These are phyloP conservation scores for Cladophialophora chaetospira DNA, from an alignment of 2,329 filamentous ascomycete genomes.

Conservation along the genomic window DNA sequence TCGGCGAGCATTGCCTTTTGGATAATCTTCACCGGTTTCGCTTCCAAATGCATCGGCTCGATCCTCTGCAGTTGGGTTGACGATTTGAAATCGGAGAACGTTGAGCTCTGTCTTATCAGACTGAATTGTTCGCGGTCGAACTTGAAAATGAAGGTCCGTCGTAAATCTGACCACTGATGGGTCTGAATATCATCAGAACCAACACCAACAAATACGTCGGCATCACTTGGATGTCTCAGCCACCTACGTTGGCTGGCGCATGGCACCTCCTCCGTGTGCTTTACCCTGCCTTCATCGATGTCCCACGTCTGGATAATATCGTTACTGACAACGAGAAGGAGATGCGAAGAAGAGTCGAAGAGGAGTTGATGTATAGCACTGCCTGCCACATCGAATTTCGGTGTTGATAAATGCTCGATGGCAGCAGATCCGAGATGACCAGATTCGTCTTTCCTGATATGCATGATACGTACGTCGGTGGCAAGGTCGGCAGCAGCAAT, in stretches of 20 bases:
- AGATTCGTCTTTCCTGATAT: neutral
- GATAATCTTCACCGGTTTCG: neutral
- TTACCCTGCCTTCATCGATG: constrained; percentile 1
- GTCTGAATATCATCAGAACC: constrained; percentile 14
- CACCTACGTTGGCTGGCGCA: neutral
- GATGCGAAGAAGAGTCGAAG: constrained; percentile 2
- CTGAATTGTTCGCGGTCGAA: neutral
- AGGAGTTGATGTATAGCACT: constrained; percentile 18
- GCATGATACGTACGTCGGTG: constrained; percentile 7
- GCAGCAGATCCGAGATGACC: neutral
- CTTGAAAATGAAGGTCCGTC: constrained; percentile 1
- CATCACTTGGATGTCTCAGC: constrained; percentile 8
- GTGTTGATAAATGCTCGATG: neutral
- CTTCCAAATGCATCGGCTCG: neutral
- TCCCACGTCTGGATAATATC: constrained; percentile 13
- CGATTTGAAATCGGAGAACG: neutral
- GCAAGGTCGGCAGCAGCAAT: constrained; percentile 16
- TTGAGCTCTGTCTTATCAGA: neutral
- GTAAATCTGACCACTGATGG: constrained; percentile 8
- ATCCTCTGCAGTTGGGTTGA: neutral
- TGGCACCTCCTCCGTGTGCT: neutral
- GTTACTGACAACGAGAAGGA: constrained; percentile 15
- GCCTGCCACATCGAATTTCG: constrained; percentile 1
- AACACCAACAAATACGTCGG: constrained; percentile 11
- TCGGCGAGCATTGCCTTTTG: constrained; percentile 8